Evolutionary conservation across 2,329 filamentous ascomycete genomes (phyloP).

Genomic region (Dendrostoma leiphaemia): DNA sequence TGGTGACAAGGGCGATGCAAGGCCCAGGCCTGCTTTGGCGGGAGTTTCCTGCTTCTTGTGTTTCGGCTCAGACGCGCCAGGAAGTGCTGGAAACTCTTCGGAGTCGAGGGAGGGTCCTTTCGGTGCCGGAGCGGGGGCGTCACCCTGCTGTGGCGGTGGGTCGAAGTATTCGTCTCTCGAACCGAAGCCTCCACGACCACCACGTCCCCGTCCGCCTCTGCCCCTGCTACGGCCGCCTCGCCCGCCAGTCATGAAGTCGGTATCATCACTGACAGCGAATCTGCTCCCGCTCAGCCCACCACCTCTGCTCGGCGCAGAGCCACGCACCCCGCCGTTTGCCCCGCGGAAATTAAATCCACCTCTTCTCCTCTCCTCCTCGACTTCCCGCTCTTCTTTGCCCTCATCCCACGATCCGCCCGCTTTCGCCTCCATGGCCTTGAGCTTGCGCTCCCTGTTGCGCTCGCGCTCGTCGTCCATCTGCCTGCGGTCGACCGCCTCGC

Average conservation of each 20-base stretch:
- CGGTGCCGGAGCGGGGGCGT: neutral
- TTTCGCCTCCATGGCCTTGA: conserved; percentile 55
- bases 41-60: conserved; percentile 18
- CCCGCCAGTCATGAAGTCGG: conserved; percentile 28
- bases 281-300: conserved; percentile 40
- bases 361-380: conserved; percentile 38
- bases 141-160: neutral
- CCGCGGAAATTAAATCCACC: conserved; percentile 32
- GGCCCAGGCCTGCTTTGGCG: conserved; percentile 20
- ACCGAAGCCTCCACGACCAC: conserved; percentile 27
- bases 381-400: conserved; percentile 47
- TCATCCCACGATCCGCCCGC: conserved; percentile 57
- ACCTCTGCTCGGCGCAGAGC: conserved; percentile 32
- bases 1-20: conserved; percentile 34
- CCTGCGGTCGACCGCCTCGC: conserved; percentile 50
- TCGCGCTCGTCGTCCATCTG: conserved; percentile 59
- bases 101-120: too few relatives aligned
- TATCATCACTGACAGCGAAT: conserved; percentile 35
- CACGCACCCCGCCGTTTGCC: conserved; percentile 37
- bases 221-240: conserved; percentile 29
- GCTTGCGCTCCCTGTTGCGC: conserved; percentile 58
- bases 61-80: too few relatives aligned
- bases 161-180: conserved; percentile 3
- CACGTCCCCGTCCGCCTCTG: conserved; percentile 31
- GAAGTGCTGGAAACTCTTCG: too few relatives aligned